phyloP scores from a whole-genome alignment of 345 rosid species.

The Isatis tinctoria region DNA sequence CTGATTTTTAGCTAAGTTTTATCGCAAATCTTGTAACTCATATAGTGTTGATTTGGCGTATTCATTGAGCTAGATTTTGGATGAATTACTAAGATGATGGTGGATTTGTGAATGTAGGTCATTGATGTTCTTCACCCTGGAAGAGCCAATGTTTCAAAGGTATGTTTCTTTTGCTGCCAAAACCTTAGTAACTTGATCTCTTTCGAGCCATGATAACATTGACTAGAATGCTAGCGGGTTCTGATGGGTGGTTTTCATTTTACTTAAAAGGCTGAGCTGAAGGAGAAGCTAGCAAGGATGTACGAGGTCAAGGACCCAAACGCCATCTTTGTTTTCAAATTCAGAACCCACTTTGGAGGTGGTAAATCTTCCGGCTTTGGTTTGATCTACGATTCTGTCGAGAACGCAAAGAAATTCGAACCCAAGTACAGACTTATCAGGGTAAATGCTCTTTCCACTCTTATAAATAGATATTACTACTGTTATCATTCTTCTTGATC shows the following conservation, averaged over 20 bases:
- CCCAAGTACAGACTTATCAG: constrained; percentile 97
- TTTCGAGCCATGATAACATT: background rate
- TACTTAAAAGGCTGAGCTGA: constrained; percentile 58
- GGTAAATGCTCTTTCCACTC: constrained; percentile 42
- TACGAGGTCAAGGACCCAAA: constrained; percentile 91
- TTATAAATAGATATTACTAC: background rate
- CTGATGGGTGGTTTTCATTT: background rate
- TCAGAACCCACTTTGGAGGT: constrained; percentile 97
- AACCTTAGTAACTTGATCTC: background rate
- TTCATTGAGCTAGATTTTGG: background rate
- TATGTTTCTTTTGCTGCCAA: background rate
- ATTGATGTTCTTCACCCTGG: constrained; percentile 98
- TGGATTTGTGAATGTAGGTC: constrained; percentile 40
- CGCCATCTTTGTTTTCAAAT: constrained; percentile 91
- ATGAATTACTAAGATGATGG: background rate
- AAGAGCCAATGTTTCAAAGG: constrained; percentile 93
- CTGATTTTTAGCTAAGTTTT: background rate
- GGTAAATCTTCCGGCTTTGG: constrained; percentile 99
- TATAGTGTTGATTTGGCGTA: background rate
- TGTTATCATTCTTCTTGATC: background rate
- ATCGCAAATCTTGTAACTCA: background rate
- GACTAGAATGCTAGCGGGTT: background rate
- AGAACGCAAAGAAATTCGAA: constrained; percentile 87
- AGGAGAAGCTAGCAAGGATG: constrained; percentile 78
- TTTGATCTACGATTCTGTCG: constrained; percentile 82